Percentiles rank a stretch among this genome's conserved stretches.
Evolutionary conservation across 768 basidiomycete species (phyloP).

Genomic region (Tylopilus felleus): DNA sequence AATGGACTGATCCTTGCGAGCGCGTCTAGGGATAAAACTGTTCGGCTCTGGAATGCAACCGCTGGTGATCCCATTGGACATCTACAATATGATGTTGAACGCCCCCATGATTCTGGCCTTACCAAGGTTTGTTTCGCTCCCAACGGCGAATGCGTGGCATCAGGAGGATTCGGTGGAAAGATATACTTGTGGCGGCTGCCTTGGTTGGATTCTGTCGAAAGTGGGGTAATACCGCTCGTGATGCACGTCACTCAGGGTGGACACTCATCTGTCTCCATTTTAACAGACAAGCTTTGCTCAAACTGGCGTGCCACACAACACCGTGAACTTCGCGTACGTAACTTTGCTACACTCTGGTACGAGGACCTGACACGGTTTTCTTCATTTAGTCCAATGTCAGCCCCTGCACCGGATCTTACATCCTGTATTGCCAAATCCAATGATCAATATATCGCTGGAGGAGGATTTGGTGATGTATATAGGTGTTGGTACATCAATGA

Average conservation of each 20-base stretch:
- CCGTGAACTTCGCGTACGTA: no score
- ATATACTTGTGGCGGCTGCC: background rate
- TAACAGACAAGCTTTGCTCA: background rate
- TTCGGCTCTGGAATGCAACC: slow-evolving; percentile 9
- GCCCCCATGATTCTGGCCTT: no score
- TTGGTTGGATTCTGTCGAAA: background rate
- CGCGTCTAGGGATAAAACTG: background rate
- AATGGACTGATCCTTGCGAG: slow-evolving; percentile 10
- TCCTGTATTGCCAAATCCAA: background rate
- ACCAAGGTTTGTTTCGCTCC: background rate
- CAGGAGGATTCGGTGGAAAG: background rate
- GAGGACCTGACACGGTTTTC: no score
- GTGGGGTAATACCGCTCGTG: background rate
- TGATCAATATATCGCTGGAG: background rate
- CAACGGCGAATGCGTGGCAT: background rate
- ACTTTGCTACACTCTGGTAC: no score
- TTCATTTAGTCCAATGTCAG: no score
- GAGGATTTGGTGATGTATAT: slow-evolving; percentile 4
- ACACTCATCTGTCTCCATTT: background rate
- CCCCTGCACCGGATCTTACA: slow-evolving; percentile 5
- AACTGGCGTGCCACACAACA: no score
- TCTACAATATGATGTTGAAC: background rate
- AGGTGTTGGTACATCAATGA: background rate
- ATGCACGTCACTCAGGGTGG: background rate
- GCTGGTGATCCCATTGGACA: background rate